Evolutionary conservation across 78 protist genomes (phyloP).

Genomic region (Dictyostelium purpureum): DNA sequence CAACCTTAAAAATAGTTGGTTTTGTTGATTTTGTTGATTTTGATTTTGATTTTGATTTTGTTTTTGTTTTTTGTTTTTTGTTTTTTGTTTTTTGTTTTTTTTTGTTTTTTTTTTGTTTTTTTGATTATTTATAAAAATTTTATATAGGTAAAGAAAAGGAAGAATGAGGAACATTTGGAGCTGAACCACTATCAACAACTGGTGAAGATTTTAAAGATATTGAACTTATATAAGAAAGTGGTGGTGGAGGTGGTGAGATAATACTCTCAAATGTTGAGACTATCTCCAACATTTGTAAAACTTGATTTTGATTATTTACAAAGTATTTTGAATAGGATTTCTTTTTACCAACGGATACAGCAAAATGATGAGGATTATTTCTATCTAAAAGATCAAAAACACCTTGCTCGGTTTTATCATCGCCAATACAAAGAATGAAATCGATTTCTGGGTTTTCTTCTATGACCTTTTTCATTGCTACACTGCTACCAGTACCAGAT

Average conservation of each 20-base stretch:
- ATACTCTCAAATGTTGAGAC: not conserved
- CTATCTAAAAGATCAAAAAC: slow-evolving; percentile 33
- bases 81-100: not conserved
- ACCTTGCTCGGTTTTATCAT: slow-evolving; percentile 24
- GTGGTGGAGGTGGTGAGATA: not conserved
- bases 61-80: not conserved
- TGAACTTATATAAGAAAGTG: not conserved
- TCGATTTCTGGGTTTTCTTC: slow-evolving; percentile 45
- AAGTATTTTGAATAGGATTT: slow-evolving; percentile 36
- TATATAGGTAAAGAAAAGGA: not conserved
- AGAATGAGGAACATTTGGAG: not conserved
- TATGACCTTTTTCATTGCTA: slow-evolving; percentile 21
- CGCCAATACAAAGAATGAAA: slow-evolving; percentile 46
- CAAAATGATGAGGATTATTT: slow-evolving; percentile 27
- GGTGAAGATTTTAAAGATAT: not conserved
- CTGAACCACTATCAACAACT: not conserved
- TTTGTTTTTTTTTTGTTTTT: not conserved
- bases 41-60: not conserved
- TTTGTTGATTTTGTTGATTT: not conserved
- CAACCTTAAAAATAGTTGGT: not conserved
- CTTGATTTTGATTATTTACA: slow-evolving; percentile 29
- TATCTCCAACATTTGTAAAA: slow-evolving; percentile 1
- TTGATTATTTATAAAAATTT: no score
- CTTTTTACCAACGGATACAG: slow-evolving; percentile 43
- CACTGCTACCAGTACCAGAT: slow-evolving; percentile 37